phyloP scores from a whole-genome alignment of 208 protist genomes.

The Strigomonas oncopelti region DNA sequence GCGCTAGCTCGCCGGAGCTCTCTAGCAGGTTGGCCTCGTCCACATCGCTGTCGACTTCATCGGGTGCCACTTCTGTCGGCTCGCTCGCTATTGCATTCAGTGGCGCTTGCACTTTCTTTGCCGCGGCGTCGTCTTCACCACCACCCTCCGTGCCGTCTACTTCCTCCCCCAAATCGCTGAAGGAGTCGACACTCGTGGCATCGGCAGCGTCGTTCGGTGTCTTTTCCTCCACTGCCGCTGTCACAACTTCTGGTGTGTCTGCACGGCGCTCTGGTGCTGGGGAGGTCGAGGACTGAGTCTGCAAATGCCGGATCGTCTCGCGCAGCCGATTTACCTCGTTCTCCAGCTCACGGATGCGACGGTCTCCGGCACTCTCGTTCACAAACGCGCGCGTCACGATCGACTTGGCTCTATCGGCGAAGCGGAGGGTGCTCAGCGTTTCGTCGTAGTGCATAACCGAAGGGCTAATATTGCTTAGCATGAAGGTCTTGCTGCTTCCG shows the following conservation, averaged over 20 bases:
- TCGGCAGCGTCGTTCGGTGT: neutral
- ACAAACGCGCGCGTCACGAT: slow-evolving; percentile 86
- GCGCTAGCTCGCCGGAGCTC: no score
- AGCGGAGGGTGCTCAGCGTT: slow-evolving; percentile 88
- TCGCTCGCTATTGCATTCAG: no score
- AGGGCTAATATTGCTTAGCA: slow-evolving; percentile 88
- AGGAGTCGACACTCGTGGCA: neutral
- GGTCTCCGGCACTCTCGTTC: slow-evolving; percentile 84
- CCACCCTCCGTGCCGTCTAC: neutral
- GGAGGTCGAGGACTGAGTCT: neutral
- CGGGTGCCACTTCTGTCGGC: neutral
- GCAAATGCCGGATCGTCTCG: slow-evolving; percentile 55
- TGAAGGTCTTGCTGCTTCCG: slow-evolving; percentile 90
- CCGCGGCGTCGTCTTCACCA: neutral
- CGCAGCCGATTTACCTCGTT: slow-evolving; percentile 67
- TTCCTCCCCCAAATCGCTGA: neutral
- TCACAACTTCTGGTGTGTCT: no score
- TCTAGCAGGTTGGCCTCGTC: neutral
- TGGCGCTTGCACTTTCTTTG: neutral
- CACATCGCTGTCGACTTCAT: slow-evolving; percentile 6
- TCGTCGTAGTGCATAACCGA: slow-evolving; percentile 74
- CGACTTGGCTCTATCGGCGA: slow-evolving; percentile 88
- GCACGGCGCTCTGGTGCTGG: no score
- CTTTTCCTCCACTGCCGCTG: no score
- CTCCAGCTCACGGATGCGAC: slow-evolving; percentile 82